phyloP scores from a whole-genome alignment of 495 filamentous ascomycete genomes.

The Terfezia boudieri region DNA sequence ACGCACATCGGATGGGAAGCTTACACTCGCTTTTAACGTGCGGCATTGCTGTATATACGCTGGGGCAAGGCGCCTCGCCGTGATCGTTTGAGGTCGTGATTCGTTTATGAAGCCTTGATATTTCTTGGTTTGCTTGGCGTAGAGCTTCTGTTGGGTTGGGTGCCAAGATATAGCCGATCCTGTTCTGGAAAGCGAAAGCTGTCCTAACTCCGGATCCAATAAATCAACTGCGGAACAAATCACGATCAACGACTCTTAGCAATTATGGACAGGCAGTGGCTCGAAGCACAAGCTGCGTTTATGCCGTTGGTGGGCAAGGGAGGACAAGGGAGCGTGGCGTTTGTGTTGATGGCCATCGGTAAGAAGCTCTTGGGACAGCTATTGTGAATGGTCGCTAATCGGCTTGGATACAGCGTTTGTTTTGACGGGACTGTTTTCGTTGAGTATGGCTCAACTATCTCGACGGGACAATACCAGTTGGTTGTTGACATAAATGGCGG shows the following conservation, averaged over 20 bases:
- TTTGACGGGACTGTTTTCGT: conserved; percentile 16
- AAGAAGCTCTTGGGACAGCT: conserved; percentile 1
- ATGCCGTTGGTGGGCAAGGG: conserved; percentile 58
- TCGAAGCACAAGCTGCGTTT: conserved; percentile 38
- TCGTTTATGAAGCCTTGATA: no score
- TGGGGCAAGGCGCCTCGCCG: neutral
- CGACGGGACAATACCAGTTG: conserved; percentile 2
- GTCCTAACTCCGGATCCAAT: no score
- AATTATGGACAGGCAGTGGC: neutral
- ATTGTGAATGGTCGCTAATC: no score
- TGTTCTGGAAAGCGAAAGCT: no score
- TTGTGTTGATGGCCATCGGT: conserved; percentile 49
- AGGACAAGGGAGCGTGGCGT: conserved; percentile 63
- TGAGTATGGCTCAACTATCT: neutral
- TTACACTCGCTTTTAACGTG: conserved; percentile 30
- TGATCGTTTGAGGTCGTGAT: no score
- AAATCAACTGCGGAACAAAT: no score
- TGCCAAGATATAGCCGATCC: no score
- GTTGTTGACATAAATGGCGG: neutral
- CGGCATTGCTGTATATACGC: conserved; percentile 6
- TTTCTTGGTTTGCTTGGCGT: no score
- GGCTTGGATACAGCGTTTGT: conserved; percentile 4
- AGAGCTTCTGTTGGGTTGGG: no score
- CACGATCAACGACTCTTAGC: neutral
- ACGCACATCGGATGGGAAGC: conserved; percentile 2